These are phyloP conservation scores for Cladorrhinum sp. DNA, from an alignment of 2,329 filamentous ascomycete genomes.

Conservation along the genomic window DNA sequence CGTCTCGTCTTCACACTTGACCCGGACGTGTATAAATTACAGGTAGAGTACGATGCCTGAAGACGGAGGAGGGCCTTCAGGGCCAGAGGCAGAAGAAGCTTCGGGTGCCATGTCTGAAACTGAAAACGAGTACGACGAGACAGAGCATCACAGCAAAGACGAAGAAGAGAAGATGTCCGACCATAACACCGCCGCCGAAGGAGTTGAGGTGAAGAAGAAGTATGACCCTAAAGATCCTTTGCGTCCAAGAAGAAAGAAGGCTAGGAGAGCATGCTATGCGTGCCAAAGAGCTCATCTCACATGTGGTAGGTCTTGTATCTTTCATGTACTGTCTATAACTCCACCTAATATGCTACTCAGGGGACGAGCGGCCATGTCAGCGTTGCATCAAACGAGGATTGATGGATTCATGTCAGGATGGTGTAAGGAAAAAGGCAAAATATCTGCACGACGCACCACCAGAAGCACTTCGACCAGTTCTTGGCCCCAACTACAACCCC, in stretches of 20 bases:
- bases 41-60: constrained; percentile 54
- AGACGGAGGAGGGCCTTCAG: constrained; percentile 51
- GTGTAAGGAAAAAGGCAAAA: constrained; percentile 97
- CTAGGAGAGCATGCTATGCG: constrained; percentile 89
- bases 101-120: constrained; percentile 60
- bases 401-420: constrained; percentile 89
- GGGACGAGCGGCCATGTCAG: constrained; percentile 90
- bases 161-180: constrained; percentile 54
- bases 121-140: constrained; percentile 54
- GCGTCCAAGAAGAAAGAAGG: constrained; percentile 91
- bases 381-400: constrained; percentile 92
- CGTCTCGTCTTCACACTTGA: constrained; percentile 17
- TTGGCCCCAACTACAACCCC: constrained; percentile 68
- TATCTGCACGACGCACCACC: constrained; percentile 95
- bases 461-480: constrained; percentile 82
- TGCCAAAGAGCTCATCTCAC: constrained; percentile 97
- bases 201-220: constrained; percentile 59
- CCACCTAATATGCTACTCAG: constrained; percentile 46
- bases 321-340: constrained; percentile 9
- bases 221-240: constrained; percentile 84
- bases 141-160: constrained; percentile 44
- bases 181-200: constrained; percentile 42
- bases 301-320: constrained; percentile 73
- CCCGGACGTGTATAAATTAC: constrained; percentile 44
- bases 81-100: constrained; percentile 54